Percentiles rank a stretch among this genome's conserved stretches.
These are phyloP conservation scores for Protomyces gravidus DNA, from an alignment of 1,139 yeast genomes.

Conservation along the genomic window DNA sequence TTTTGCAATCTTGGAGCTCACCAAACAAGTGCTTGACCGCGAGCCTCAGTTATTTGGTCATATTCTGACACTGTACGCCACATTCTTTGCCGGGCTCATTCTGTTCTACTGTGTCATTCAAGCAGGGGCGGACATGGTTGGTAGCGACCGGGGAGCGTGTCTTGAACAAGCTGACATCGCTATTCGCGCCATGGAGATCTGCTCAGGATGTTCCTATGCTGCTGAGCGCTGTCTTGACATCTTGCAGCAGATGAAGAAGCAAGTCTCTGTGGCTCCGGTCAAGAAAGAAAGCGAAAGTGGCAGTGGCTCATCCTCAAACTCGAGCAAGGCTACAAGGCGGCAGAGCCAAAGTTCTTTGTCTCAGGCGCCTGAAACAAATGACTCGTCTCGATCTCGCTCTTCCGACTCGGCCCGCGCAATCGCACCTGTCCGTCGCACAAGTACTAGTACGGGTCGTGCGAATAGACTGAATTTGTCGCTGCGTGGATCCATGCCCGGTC, in stretches of 20 bases:
- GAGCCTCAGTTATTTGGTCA: slow-evolving; percentile 78
- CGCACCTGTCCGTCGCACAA: neutral
- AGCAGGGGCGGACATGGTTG: neutral
- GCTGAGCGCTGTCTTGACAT: slow-evolving; percentile 36
- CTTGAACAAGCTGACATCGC: slow-evolving; percentile 23
- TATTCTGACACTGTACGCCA: slow-evolving; percentile 88
- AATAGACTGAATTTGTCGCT: neutral
- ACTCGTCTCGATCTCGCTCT: neutral
- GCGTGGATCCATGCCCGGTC: neutral
- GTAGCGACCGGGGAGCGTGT: slow-evolving; percentile 7
- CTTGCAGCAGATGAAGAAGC: slow-evolving; percentile 36
- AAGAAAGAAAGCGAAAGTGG: neutral
- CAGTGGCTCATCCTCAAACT: neutral
- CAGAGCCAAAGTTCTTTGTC: neutral
- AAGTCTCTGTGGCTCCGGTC: slow-evolving; percentile 31
- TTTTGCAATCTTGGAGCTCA: slow-evolving; percentile 73
- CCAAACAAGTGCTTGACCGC: slow-evolving; percentile 74
- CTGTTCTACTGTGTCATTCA: slow-evolving; percentile 62
- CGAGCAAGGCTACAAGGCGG: neutral
- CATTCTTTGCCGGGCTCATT: slow-evolving; percentile 88
- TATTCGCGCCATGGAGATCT: slow-evolving; percentile 9
- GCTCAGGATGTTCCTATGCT: slow-evolving; percentile 16
- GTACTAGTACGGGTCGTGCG: neutral
- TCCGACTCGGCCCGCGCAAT: neutral
- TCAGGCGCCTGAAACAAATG: neutral